A percentile compares a stretch with the other conserved stretches of the same genome.
Conservation (phyloP, 2,329 filamentous ascomycete species). For the Diaporthe vaccinii region DNA sequence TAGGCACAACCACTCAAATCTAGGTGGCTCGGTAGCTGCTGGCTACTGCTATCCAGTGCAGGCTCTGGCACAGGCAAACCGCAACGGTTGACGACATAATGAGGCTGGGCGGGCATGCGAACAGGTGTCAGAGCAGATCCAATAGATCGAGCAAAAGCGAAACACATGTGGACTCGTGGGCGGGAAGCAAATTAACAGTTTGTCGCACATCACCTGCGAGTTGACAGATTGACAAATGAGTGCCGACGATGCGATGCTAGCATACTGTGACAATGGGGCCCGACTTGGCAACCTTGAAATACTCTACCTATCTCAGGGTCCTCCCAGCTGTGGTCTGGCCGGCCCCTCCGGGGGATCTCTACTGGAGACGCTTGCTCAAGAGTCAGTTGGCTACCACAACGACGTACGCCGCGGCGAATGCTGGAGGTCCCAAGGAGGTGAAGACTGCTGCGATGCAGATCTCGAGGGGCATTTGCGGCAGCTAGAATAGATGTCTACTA, state of each 20-base stretch:
- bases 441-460: neutral
- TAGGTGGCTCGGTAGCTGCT: neutral
- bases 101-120: neutral
- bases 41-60: neutral
- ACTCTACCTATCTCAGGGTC: constrained; percentile 7
- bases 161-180: constrained; percentile 12
- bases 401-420: neutral
- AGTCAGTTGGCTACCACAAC: neutral
- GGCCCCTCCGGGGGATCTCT: constrained; percentile 12
- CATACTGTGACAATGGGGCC: neutral
- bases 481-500: neutral
- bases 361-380: neutral
- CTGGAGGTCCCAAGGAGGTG: neutral
- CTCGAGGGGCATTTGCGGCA: neutral
- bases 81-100: neutral
- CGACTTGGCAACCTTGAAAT: neutral
- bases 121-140: constrained; percentile 21
- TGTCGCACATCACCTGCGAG: constrained; percentile 2
- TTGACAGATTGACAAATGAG: constrained; percentile 2
- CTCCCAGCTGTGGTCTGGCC: neutral
- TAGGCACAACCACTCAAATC: neutral
- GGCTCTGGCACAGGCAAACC: neutral
- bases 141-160: constrained; percentile 13
- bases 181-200: constrained; percentile 18
- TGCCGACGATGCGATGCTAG: neutral